phyloP scores from a whole-genome alignment of 768 basidiomycete genomes.

The Lactifluus piperatus region DNA sequence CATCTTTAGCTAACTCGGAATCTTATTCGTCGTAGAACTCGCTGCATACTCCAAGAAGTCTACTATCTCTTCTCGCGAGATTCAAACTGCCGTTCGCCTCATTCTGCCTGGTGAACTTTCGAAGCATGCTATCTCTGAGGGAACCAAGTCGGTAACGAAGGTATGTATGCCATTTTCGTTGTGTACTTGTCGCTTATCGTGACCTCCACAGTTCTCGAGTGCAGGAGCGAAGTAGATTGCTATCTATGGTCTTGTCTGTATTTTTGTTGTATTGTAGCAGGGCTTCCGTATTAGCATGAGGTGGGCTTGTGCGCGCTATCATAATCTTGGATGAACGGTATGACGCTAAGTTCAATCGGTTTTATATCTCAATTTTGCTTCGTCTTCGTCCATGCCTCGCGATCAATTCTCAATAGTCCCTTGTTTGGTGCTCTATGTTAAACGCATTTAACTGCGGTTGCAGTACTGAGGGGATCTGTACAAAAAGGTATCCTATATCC shows the following conservation, averaged over 20 bases:
- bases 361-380: not conserved
- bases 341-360: not conserved
- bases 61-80: conserved; percentile 98
- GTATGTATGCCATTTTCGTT: conserved; percentile 18
- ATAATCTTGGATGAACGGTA: not conserved
- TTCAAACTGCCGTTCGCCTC: conserved; percentile 91
- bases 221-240: conserved; percentile 25
- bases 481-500: too few relatives aligned
- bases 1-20: too few relatives aligned
- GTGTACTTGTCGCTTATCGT: not conserved
- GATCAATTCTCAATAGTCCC: too few relatives aligned
- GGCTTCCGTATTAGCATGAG: conserved; percentile 14
- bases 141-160: conserved; percentile 69
- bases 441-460: too few relatives aligned
- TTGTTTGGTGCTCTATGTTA: too few relatives aligned
- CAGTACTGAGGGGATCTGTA: too few relatives aligned
- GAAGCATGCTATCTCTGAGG: conserved; percentile 98
- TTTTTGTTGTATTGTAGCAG: conserved; percentile 21
- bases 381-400: too few relatives aligned
- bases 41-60: conserved; percentile 98
- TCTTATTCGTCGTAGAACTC: conserved; percentile 50
- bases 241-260: conserved; percentile 13
- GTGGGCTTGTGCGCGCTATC: not conserved
- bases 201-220: conserved; percentile 22
- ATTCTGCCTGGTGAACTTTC: conserved; percentile 96